A percentile compares a stretch with the other conserved stretches of the same genome.
phyloP scores from a whole-genome alignment of 352 stramenopile species.

The Peronosclerospora sorghi region DNA sequence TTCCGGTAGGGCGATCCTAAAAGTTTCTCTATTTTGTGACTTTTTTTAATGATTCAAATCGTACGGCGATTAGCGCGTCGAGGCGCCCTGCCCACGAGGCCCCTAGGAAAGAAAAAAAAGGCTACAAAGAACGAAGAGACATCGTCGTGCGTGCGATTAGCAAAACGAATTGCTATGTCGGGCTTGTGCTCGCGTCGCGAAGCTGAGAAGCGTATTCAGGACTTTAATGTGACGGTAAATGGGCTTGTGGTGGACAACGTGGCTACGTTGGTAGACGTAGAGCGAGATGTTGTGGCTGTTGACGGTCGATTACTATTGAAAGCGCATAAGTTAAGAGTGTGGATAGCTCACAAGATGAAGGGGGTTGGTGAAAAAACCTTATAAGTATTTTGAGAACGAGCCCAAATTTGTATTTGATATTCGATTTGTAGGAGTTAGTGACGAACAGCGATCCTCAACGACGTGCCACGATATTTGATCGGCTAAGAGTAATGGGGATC shows the following conservation, averaged over 20 bases:
- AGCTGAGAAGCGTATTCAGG: slow-evolving; percentile 70
- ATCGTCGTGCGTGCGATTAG: slow-evolving; percentile 33
- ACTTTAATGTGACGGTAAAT: slow-evolving; percentile 68
- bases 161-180: slow-evolving; percentile 76
- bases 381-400: neutral
- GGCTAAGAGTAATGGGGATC: slow-evolving; percentile 71
- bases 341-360: slow-evolving; percentile 82
- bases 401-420: neutral
- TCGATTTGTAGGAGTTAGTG: slow-evolving; percentile 57
- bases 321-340: slow-evolving; percentile 47
- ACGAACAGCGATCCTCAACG: slow-evolving; percentile 67
- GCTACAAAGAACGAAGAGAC: neutral
- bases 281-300: slow-evolving; percentile 44
- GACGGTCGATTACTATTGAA: slow-evolving; percentile 34
- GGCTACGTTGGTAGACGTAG: slow-evolving; percentile 40
- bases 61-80: too few species aligned
- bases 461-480: slow-evolving; percentile 82
- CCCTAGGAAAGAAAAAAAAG: too few species aligned
- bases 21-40: too few species aligned
- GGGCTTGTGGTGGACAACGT: slow-evolving; percentile 46
- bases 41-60: too few species aligned
- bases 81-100: too few species aligned
- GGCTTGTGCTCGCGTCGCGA: slow-evolving; percentile 75
- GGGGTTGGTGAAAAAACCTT: slow-evolving; percentile 30
- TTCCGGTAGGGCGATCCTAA: too few species aligned